phyloP scores from a whole-genome alignment of 768 basidiomycete genomes.

The Saitozyma podzolica region DNA sequence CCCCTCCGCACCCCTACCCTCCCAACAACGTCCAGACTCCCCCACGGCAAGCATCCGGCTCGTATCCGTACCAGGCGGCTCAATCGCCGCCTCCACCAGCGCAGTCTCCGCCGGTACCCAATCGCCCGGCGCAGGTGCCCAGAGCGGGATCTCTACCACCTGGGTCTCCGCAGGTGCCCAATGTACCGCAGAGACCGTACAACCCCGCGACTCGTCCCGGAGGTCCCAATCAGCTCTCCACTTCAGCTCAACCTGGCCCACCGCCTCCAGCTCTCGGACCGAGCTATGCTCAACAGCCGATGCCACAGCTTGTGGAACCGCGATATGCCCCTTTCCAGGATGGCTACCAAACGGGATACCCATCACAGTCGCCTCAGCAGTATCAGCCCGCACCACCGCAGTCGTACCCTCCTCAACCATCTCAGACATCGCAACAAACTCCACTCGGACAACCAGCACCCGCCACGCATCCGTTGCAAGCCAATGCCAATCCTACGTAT shows the following conservation, averaged over 20 bases:
- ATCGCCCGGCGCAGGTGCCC: constrained; percentile 16
- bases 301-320: no score
- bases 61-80: constrained; percentile 18
- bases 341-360: no score
- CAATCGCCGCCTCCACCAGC: constrained; percentile 18
- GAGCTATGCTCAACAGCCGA: no score
- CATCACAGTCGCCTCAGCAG: no score
- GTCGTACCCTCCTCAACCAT: no score
- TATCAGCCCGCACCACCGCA: no score
- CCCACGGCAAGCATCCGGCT: constrained; percentile 26
- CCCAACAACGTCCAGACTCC: constrained; percentile 18
- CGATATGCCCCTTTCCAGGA: no score
- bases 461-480: constrained; percentile 1
- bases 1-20: constrained; percentile 43
- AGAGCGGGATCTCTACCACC: constrained; percentile 1
- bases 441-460: background rate
- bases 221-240: background rate
- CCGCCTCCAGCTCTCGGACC: background rate
- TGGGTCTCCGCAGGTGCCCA: constrained; percentile 20
- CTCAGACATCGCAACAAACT: constrained; percentile 5
- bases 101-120: constrained; percentile 45
- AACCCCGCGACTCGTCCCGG: background rate
- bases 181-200: background rate
- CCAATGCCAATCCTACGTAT: background rate
- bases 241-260: background rate